Percentiles rank a stretch among this genome's conserved stretches.
Evolutionary conservation across 768 basidiomycete genomes (phyloP).

Genomic region (Boletus rubropictus): DNA sequence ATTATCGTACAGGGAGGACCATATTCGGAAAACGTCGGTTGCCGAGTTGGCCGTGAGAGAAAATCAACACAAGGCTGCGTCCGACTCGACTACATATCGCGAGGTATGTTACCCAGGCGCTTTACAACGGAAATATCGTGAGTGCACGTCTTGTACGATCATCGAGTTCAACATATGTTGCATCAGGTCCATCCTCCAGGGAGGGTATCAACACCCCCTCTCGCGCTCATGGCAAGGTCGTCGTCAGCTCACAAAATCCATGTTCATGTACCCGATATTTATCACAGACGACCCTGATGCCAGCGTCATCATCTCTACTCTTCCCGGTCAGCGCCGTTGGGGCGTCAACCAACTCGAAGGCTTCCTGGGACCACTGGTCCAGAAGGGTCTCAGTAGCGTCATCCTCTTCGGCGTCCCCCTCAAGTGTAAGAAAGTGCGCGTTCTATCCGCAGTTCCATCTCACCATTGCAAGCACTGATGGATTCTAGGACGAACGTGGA

Average conservation of each 20-base stretch:
- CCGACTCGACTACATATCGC: too few relatives aligned
- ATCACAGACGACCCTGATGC: conserved; percentile 93
- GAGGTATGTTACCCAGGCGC: too few relatives aligned
- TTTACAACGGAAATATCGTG: conserved; percentile 50
- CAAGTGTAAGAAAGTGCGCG: conserved; percentile 63
- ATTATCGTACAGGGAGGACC: too few relatives aligned
- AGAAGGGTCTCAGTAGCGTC: conserved; percentile 86
- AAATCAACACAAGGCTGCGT: too few relatives aligned
- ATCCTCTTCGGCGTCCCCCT: conserved; percentile 93
- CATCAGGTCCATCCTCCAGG: conserved; percentile 72
- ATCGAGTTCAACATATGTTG: conserved; percentile 1
- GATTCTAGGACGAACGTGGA: conserved; percentile 66
- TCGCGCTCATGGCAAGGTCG: conserved; percentile 84
- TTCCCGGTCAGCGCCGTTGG: conserved; percentile 91
- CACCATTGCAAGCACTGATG: not conserved
- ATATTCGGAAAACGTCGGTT: too few relatives aligned
- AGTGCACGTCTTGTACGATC: conserved; percentile 12
- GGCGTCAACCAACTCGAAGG: conserved; percentile 88
- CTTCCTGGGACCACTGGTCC: conserved; percentile 81
- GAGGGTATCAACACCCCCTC: conserved; percentile 90
- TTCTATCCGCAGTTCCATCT: not conserved
- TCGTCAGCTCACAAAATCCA: conserved; percentile 75
- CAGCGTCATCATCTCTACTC: conserved; percentile 62
- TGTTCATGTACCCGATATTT: conserved; percentile 99
- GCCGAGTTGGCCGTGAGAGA: too few relatives aligned